Evolutionary conservation across 148 eudicot species (phyloP).

Genomic region (Pharnaceum exiguum): DNA sequence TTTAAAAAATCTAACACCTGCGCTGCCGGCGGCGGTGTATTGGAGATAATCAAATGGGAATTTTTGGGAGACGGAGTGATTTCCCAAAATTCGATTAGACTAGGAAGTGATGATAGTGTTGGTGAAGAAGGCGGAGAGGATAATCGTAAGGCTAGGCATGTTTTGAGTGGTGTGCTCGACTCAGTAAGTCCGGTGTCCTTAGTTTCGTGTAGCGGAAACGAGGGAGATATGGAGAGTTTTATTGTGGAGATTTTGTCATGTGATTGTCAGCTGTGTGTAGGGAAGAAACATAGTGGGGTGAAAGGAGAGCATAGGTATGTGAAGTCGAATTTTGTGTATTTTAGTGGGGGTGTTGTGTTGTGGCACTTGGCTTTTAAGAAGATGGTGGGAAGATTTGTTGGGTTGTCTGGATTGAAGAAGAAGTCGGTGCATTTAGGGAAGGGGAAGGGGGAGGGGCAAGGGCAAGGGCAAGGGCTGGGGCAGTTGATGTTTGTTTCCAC

Average conservation of each 20-base stretch:
- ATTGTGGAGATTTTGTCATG: slow-evolving; percentile 48
- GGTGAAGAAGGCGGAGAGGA: slow-evolving; percentile 12
- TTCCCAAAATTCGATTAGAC: slow-evolving; percentile 24
- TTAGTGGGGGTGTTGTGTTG: slow-evolving; percentile 41
- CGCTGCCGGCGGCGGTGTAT: slow-evolving; percentile 48
- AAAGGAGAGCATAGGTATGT: slow-evolving; percentile 27
- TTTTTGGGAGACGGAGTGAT: slow-evolving; percentile 7
- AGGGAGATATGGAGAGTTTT: slow-evolving; percentile 42
- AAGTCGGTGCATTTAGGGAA: slow-evolving; percentile 64
- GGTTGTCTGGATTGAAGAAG: slow-evolving; percentile 52
- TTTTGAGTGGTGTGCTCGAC: slow-evolving; percentile 38
- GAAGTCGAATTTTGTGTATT: slow-evolving; percentile 46
- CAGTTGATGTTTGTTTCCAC: slow-evolving; percentile 56
- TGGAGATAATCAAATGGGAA: slow-evolving; percentile 71
- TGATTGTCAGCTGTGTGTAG: slow-evolving; percentile 47
- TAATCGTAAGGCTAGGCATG: slow-evolving; percentile 26
- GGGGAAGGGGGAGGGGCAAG: no score
- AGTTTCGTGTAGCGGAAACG: slow-evolving; percentile 30
- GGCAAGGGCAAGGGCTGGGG: slow-evolving; percentile 48
- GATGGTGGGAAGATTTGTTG: slow-evolving; percentile 40
- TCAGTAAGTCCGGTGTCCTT: slow-evolving; percentile 64
- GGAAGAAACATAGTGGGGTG: slow-evolving; percentile 2
- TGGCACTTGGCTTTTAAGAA: slow-evolving; percentile 62
- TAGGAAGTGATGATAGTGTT: slow-evolving; percentile 20
- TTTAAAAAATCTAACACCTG: slow-evolving; percentile 31